These are phyloP conservation scores for Purpureocillium lavendulum DNA, from an alignment of 2,329 filamentous ascomycete genomes.

Conservation along the genomic window DNA sequence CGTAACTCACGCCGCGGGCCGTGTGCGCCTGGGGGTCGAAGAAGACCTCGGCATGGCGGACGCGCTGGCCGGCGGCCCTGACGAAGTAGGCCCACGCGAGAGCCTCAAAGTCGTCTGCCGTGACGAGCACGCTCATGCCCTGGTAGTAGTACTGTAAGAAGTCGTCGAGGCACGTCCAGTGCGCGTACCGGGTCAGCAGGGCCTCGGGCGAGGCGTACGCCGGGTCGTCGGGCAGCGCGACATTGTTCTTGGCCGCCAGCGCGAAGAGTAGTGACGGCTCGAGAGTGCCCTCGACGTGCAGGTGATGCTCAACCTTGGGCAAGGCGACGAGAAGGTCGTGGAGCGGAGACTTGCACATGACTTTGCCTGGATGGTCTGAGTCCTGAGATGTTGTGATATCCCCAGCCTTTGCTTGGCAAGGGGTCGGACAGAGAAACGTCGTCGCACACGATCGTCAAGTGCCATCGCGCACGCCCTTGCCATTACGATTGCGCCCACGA, in stretches of 20 bases:
- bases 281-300: constrained; percentile 71
- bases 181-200: constrained; percentile 54
- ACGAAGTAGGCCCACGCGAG: constrained; percentile 66
- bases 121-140: constrained; percentile 61
- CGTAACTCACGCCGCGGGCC: constrained; percentile 51
- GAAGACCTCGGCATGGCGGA: constrained; percentile 69
- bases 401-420: too few relatives aligned
- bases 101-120: constrained; percentile 60
- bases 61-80: constrained; percentile 53
- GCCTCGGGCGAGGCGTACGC: constrained; percentile 53
- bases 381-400: too few relatives aligned
- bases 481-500: too few relatives aligned
- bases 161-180: constrained; percentile 65
- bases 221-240: constrained; percentile 53
- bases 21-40: constrained; percentile 75
- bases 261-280: constrained; percentile 61
- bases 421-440: too few relatives aligned
- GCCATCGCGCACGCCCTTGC: too few relatives aligned
- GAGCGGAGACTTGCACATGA: constrained; percentile 42
- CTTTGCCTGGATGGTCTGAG: neutral
- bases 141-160: constrained; percentile 66
- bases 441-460: too few relatives aligned
- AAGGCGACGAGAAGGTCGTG: constrained; percentile 55
- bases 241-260: constrained; percentile 58
- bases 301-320: constrained; percentile 76